Percentiles rank a stretch among this genome's conserved stretches.
These are phyloP conservation scores for Hortaea sp. DNA, from an alignment of 2,329 filamentous ascomycete genomes.

Conservation along the genomic window DNA sequence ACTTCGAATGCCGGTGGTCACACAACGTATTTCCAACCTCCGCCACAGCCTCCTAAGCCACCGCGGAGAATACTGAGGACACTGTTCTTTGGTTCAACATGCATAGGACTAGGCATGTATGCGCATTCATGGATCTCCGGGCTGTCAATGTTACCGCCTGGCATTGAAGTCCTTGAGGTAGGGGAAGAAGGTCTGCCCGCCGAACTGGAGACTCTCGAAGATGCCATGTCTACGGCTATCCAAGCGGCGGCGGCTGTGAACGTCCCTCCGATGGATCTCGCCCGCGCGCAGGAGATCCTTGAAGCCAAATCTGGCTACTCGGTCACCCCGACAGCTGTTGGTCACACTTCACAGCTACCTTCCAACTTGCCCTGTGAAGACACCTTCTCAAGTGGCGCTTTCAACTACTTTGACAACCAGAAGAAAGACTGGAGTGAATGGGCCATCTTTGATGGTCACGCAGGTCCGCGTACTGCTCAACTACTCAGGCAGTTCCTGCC, in stretches of 20 bases:
- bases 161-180: constrained; percentile 1
- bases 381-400: constrained; percentile 13
- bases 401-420: constrained; percentile 11
- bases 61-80: constrained; percentile 11
- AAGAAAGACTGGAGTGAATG: constrained; percentile 22
- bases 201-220: constrained; percentile 8
- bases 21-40: constrained; percentile 23
- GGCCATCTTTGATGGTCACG: constrained; percentile 35
- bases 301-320: constrained; percentile 12
- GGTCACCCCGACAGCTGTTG: constrained; percentile 14
- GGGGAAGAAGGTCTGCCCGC: background rate
- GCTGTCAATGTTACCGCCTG: constrained; percentile 1
- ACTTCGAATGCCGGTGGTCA: constrained; percentile 10
- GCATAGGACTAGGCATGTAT: constrained; percentile 13
- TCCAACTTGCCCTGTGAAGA: constrained; percentile 24
- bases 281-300: constrained; percentile 14
- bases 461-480: constrained; percentile 21
- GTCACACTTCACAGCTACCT: constrained; percentile 16
- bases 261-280: constrained; percentile 12
- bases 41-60: constrained; percentile 13
- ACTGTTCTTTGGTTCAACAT: constrained; percentile 12
- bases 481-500: constrained; percentile 17
- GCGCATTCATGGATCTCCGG: constrained; percentile 8
- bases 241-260: constrained; percentile 8
- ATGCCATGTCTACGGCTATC: constrained; percentile 10